Evolutionary conservation across 352 stramenopile genomes (phyloP).

Genomic region (Phytophthora citricola): DNA sequence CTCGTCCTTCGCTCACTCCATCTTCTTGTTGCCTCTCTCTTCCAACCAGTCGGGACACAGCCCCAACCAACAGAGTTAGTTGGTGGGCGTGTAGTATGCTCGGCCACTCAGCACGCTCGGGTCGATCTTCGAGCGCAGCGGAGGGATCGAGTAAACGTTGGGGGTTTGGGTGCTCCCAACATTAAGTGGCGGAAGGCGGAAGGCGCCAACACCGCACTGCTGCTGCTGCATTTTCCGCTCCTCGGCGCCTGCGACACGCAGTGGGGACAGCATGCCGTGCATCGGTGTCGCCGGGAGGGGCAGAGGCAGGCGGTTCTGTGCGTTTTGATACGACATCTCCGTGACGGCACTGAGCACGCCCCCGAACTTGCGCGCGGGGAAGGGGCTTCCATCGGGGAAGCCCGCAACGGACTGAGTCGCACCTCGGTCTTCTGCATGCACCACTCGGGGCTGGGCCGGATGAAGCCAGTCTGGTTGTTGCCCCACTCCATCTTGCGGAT

Average conservation of each 20-base stretch:
- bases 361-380: constrained; percentile 38
- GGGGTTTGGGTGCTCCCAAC: constrained; percentile 44
- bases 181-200: constrained; percentile 70
- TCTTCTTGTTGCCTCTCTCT: constrained; percentile 2
- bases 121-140: constrained; percentile 82
- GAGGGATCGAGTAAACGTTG: constrained; percentile 65
- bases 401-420: constrained; percentile 64
- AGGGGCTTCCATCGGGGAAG: constrained; percentile 38
- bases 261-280: constrained; percentile 37
- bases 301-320: constrained; percentile 48
- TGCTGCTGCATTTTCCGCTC: constrained; percentile 44
- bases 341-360: constrained; percentile 58
- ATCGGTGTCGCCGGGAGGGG: constrained; percentile 32
- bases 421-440: constrained; percentile 67
- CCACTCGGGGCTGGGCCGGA: constrained; percentile 51
- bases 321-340: constrained; percentile 60
- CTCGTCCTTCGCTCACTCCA: constrained; percentile 12
- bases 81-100: constrained; percentile 55
- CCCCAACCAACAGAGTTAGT: constrained; percentile 37
- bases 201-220: constrained; percentile 28
- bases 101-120: constrained; percentile 61
- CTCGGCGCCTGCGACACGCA: constrained; percentile 38
- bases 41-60: constrained; percentile 2
- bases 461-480: constrained; percentile 27
- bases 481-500: constrained; percentile 47